phyloP scores from a whole-genome alignment of 2,329 filamentous ascomycete genomes.

The Cercospora sp. region DNA sequence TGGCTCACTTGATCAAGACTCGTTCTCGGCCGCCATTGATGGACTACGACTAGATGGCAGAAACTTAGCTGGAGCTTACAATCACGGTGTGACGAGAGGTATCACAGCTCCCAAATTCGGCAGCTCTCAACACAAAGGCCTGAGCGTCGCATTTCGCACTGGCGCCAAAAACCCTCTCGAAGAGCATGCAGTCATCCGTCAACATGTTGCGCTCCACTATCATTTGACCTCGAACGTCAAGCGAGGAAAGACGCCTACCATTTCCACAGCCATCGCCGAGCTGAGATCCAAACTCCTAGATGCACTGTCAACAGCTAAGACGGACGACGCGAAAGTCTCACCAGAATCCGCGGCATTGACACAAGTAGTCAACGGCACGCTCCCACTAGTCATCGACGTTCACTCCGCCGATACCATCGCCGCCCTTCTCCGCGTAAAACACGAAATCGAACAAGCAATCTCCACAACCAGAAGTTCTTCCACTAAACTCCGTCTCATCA shows the following conservation, averaged over 20 bases:
- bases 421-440: conserved; percentile 59
- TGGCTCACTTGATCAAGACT: conserved; percentile 52
- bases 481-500: conserved; percentile 51
- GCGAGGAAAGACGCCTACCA: conserved; percentile 48
- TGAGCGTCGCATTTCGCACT: conserved; percentile 41
- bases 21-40: conserved; percentile 58
- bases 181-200: conserved; percentile 42
- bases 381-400: conserved; percentile 59
- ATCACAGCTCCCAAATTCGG: conserved; percentile 41
- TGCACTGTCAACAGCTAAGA: conserved; percentile 43
- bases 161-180: conserved; percentile 39
- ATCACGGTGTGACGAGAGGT: conserved; percentile 42
- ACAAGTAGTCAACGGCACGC: conserved; percentile 54
- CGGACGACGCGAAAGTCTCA: conserved; percentile 47
- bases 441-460: conserved; percentile 51
- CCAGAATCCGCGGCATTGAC: conserved; percentile 42
- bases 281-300: conserved; percentile 57
- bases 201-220: conserved; percentile 46
- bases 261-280: conserved; percentile 55
- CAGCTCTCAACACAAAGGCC: conserved; percentile 38
- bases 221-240: conserved; percentile 55
- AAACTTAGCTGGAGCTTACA: conserved; percentile 40
- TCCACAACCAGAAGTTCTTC: not conserved
- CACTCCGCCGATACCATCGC: conserved; percentile 66
- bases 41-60: conserved; percentile 45